These are phyloP conservation scores for Wallacemonas sp. DNA, from an alignment of 208 protist genomes.

Conservation along the genomic window DNA sequence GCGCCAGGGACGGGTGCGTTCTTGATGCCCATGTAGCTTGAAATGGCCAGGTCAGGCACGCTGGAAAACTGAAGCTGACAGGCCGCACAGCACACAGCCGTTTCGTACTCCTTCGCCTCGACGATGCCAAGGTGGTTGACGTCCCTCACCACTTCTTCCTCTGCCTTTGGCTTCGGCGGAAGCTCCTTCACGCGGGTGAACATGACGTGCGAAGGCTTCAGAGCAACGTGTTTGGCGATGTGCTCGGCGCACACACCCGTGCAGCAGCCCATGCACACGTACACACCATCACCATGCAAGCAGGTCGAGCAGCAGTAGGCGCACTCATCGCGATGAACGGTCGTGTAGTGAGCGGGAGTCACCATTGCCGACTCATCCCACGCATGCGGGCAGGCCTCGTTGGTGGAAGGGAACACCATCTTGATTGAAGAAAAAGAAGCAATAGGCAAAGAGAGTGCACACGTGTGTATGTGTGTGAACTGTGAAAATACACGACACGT, in stretches of 20 bases:
- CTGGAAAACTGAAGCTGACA: constrained; percentile 46
- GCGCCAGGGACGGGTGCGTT: constrained; percentile 64
- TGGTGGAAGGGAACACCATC: constrained; percentile 45
- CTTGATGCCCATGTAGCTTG: constrained; percentile 56
- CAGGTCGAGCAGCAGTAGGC: constrained; percentile 86
- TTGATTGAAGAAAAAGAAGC: constrained; percentile 7
- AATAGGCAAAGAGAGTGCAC: no score
- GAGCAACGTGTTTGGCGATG: constrained; percentile 59
- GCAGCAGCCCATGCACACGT: constrained; percentile 86
- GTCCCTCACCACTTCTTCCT: constrained; percentile 42
- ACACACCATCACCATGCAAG: constrained; percentile 54
- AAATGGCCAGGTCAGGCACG: constrained; percentile 49
- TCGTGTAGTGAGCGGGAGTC: constrained; percentile 25
- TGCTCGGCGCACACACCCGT: constrained; percentile 73
- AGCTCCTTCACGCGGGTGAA: constrained; percentile 75
- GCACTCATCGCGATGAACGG: constrained; percentile 87
- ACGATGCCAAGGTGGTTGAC: constrained; percentile 71
- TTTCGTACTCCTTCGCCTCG: constrained; percentile 66
- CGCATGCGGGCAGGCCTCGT: constrained; percentile 76
- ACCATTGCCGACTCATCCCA: constrained; percentile 71
- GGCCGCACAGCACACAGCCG: constrained; percentile 55
- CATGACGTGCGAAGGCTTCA: constrained; percentile 60
- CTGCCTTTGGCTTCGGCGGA: constrained; percentile 39
- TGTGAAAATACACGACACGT: no score
- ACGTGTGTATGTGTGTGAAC: not conserved